A percentile compares a stretch with the other conserved stretches of the same genome.
phyloP scores from a whole-genome alignment of 352 stramenopile species.

The Globisporangium polare region DNA sequence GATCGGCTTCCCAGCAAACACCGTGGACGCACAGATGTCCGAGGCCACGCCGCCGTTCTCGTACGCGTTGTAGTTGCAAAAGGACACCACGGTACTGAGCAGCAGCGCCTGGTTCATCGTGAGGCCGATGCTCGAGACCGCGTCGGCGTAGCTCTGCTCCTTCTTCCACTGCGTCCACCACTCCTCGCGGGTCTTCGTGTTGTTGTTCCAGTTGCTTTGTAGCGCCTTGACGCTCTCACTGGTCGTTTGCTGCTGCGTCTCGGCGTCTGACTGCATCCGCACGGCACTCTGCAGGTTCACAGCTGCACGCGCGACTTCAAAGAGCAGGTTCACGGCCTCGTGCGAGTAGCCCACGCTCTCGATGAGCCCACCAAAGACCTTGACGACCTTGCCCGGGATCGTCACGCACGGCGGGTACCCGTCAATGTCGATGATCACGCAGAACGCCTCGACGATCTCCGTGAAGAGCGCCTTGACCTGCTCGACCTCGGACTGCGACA shows the following conservation, averaged over 20 bases:
- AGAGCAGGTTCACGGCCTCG: neutral
- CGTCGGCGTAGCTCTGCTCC: conserved; percentile 1
- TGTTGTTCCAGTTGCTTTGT: neutral
- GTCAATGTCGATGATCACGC: conserved; percentile 4
- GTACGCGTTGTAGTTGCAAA: conserved; percentile 3
- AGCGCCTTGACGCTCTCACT: neutral
- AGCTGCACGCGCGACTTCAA: neutral
- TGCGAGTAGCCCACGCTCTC: conserved; percentile 4
- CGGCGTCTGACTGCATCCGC: neutral
- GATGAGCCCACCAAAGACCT: neutral
- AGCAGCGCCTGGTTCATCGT: conserved; percentile 5
- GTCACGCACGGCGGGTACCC: conserved; percentile 4
- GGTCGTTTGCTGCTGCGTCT: neutral
- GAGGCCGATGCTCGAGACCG: neutral
- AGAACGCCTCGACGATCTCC: conserved; percentile 2
- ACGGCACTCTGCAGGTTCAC: neutral
- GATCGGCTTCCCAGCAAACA: conserved; percentile 1
- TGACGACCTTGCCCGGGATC: neutral
- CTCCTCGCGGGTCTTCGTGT: conserved; percentile 1
- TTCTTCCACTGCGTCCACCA: conserved; percentile 6
- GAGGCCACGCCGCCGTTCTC: neutral
- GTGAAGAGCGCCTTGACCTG: conserved; percentile 2
- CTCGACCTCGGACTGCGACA: neutral
- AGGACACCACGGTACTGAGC: neutral
- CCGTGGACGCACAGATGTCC: neutral